These are phyloP conservation scores for Pseudomicrostroma phylloplanum DNA, from an alignment of 1,284 basidiomycete species.

Conservation along the genomic window DNA sequence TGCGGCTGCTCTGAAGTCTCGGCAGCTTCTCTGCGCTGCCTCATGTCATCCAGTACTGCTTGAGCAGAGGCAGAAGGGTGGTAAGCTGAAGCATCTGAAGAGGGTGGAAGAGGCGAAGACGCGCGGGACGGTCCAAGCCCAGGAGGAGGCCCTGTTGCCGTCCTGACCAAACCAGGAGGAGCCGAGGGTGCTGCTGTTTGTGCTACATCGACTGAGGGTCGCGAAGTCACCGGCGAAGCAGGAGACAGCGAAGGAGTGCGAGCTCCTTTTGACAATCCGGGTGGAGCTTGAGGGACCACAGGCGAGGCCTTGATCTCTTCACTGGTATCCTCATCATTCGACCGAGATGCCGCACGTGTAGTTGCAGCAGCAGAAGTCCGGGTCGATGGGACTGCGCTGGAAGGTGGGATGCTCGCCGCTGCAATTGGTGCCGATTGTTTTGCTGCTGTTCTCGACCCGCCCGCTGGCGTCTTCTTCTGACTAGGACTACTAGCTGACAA, in stretches of 20 bases:
- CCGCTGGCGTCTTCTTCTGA: slow-evolving; percentile 14
- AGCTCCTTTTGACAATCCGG: neutral
- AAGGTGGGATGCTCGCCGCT: neutral
- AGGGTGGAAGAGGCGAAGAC: slow-evolving; percentile 48
- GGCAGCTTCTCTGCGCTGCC: slow-evolving; percentile 66
- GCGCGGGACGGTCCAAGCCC: slow-evolving; percentile 29
- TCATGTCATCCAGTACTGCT: slow-evolving; percentile 74
- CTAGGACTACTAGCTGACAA: slow-evolving; percentile 21
- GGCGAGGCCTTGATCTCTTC: neutral
- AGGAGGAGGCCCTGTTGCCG: slow-evolving; percentile 9
- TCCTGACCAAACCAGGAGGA: slow-evolving; percentile 14
- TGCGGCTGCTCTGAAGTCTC: slow-evolving; percentile 57
- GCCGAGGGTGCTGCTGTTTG: slow-evolving; percentile 6
- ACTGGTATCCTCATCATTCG: too few relatives aligned
- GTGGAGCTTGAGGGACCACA: neutral
- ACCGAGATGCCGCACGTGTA: too few relatives aligned
- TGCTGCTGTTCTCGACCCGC: neutral
- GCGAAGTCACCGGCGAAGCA: neutral
- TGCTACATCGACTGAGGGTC: neutral
- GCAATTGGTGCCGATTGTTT: slow-evolving; percentile 4
- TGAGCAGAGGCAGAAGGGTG: slow-evolving; percentile 79
- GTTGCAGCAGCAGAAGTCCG: too few relatives aligned
- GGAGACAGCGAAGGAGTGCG: neutral
- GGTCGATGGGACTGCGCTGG: neutral
- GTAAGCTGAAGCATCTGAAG: slow-evolving; percentile 57